Percentiles rank a stretch among this genome's conserved stretches.
Evolutionary conservation across 768 basidiomycete genomes (phyloP).

Genomic region (Boletus edulis): DNA sequence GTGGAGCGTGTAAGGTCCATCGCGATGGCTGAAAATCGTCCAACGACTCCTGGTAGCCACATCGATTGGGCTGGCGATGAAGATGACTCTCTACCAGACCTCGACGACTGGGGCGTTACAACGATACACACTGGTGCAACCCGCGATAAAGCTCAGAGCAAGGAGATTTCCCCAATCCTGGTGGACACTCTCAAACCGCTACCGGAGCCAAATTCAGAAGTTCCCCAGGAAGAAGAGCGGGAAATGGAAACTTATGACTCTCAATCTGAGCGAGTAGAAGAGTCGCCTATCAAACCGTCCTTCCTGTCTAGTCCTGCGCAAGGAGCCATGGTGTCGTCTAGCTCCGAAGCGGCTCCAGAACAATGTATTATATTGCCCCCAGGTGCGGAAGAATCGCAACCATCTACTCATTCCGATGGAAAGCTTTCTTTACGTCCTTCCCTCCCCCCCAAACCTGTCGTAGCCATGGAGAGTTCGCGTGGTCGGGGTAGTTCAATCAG

Average conservation of each 20-base stretch:
- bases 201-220: conserved; percentile 43
- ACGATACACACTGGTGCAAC: conserved; percentile 35
- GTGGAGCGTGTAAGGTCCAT: conserved; percentile 75
- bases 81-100: conserved; percentile 73
- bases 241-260: conserved; percentile 21
- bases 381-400: conserved; percentile 5
- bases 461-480: conserved; percentile 18
- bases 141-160: conserved; percentile 29
- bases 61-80: conserved; percentile 91
- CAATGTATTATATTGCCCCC: conserved; percentile 15
- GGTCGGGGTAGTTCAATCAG: conserved; percentile 12
- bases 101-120: conserved; percentile 82
- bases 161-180: conserved; percentile 65
- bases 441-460: conserved; percentile 45
- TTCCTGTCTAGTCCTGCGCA: conserved; percentile 4
- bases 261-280: conserved; percentile 4
- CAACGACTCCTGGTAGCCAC: conserved; percentile 71
- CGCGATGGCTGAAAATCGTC: conserved; percentile 66
- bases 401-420: conserved; percentile 11
- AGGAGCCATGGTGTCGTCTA: conserved; percentile 1
- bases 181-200: conserved; percentile 61
- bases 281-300: conserved; percentile 9
- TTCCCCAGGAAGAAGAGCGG: conserved; percentile 16
- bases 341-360: conserved; percentile 12
- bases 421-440: conserved; percentile 41